Evolutionary conservation across 2,329 filamentous ascomycete species (phyloP).

Genomic region (Botrytis hyacinthi): DNA sequence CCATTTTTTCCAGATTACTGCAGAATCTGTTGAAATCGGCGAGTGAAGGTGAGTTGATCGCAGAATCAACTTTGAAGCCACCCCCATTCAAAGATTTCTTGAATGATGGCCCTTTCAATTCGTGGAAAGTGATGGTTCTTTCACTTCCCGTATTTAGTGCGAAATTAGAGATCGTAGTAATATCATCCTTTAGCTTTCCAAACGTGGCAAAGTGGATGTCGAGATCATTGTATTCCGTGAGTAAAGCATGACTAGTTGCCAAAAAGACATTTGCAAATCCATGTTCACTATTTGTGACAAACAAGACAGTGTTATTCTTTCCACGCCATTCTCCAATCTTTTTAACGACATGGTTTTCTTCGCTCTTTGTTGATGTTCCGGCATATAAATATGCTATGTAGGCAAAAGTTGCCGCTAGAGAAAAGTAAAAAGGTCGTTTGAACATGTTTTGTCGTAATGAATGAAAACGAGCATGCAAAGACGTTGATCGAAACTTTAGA

Average conservation of each 20-base stretch:
- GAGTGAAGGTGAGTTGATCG: background rate
- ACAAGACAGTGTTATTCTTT: conserved; percentile 38
- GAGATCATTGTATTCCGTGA: conserved; percentile 37
- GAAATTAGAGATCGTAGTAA: conserved; percentile 28
- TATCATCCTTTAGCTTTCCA: conserved; percentile 36
- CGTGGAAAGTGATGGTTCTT: conserved; percentile 7
- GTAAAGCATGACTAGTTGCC: conserved; percentile 42
- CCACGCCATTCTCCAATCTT: background rate
- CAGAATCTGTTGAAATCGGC: conserved; percentile 24
- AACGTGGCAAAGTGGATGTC: conserved; percentile 47
- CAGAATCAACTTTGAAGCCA: background rate
- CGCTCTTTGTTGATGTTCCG: background rate
- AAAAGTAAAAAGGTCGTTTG: background rate
- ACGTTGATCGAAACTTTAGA: background rate
- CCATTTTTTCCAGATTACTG: conserved; percentile 30
- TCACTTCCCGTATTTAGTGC: background rate
- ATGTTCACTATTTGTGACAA: conserved; percentile 45
- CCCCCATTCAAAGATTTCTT: background rate
- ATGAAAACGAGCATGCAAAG: background rate
- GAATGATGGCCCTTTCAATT: background rate
- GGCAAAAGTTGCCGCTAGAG: background rate
- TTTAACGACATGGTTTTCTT: background rate
- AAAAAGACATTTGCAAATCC: conserved; percentile 48
- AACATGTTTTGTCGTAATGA: background rate
- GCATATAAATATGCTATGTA: conserved; percentile 4